Evolutionary conservation across 2,329 filamentous ascomycete species (phyloP), one percentile per base, ranked within the genome.

Genomic region (Colletotrichum acutatum): DNA sequence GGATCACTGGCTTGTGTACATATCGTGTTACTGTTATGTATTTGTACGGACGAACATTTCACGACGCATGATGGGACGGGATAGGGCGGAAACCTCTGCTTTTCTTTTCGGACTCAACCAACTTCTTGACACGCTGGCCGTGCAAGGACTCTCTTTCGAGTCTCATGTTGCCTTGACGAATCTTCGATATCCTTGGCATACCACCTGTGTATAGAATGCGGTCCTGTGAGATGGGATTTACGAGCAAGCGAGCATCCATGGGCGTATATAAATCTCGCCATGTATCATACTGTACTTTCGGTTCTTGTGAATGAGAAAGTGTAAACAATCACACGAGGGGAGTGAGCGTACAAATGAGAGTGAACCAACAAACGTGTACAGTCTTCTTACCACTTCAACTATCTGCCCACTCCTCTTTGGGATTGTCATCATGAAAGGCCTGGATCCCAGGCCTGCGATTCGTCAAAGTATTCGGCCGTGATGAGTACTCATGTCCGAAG

Each of bases 111-210:
- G 52, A 56, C 46, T 42, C 37, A n/a, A 26, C 46, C 42, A 32
- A 30, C 11, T 14, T 19, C 37, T 49, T 61, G 60, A 14, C 49
- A 71, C 67, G 60, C 60, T 66, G 61, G 67, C 30, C 71, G 56
- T 71, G 71, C 24, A 22, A 24, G n/a, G 28, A 32, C 32, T 14
- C 56, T 11, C n/a, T n/a, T 54, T 42, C 4, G 56, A 46, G 26
- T 63, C 26, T 32, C n/a, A 14, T 57, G 46, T 61, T 49, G 14
- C 22, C 26, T 56, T 52, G 34, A 34, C 42, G 56, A 42, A 26
- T 37, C 11, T 14, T 58, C 26, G 28, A 28, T 49, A n/a, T 42
- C 12, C 34, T 26, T 28, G 28, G 34, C 34, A 37, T 52, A 3
- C 8, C 28, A 28, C 3, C 24, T 63, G 37, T n/a, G 12, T 42